A percentile compares a stretch with the other conserved stretches of the same genome.
Evolutionary conservation across 2,329 filamentous ascomycete species (phyloP).

Genomic region (Teratosphaeria gauchensis): DNA sequence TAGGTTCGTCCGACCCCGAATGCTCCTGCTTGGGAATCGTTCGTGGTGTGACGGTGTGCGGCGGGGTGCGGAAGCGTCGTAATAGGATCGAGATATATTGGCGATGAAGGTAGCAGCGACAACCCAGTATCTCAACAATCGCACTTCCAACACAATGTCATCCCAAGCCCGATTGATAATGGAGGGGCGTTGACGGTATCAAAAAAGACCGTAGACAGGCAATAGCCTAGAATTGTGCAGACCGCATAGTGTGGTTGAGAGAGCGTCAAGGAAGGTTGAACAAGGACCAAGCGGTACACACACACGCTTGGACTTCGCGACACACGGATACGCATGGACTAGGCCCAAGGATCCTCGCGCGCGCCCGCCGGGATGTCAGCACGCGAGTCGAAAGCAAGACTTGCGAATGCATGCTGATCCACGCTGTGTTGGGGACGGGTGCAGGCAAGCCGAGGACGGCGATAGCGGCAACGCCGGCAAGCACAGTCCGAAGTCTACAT

Average conservation of each 20-base stretch:
- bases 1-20: background rate
- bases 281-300: background rate
- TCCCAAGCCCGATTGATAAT: background rate
- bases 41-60: background rate
- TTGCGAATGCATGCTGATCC: conserved; percentile 4
- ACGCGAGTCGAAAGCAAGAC: background rate
- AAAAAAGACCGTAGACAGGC: background rate
- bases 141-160: background rate
- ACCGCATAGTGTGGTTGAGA: background rate
- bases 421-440: conserved; percentile 10
- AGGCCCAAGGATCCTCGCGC: background rate
- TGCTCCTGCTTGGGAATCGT: background rate
- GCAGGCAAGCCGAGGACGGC: conserved; percentile 8
- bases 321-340: conserved; percentile 1
- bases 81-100: background rate
- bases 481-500: background rate
- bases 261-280: background rate
- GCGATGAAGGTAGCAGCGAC: background rate
- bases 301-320: background rate
- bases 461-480: conserved; percentile 13
- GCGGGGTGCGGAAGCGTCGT: background rate
- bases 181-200: background rate
- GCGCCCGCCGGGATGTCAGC: background rate
- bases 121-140: background rate
- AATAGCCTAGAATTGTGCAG: background rate